Percentiles rank a stretch among this genome's conserved stretches.
Evolutionary conservation across 1,139 yeast species (phyloP).

Genomic region (Blastobotrys ciferrii): DNA sequence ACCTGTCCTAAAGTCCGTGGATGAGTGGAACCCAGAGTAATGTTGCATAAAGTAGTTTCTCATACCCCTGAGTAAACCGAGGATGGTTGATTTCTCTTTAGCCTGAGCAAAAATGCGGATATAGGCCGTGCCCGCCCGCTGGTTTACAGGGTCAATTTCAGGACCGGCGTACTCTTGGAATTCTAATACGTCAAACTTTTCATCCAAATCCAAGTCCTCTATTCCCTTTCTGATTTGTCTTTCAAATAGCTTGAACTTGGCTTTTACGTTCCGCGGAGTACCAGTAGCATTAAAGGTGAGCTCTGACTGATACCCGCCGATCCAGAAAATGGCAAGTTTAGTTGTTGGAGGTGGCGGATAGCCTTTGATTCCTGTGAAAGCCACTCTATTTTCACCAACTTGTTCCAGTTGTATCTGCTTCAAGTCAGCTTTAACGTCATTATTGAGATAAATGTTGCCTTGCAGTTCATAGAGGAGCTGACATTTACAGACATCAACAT

Average conservation of each 20-base stretch:
- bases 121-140: slow-evolving; percentile 8
- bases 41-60: slow-evolving; percentile 11
- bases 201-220: neutral
- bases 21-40: slow-evolving; percentile 7
- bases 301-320: slow-evolving; percentile 10
- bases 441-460: slow-evolving; percentile 26
- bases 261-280: slow-evolving; percentile 8
- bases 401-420: slow-evolving; percentile 1
- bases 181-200: slow-evolving; percentile 7
- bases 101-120: slow-evolving; percentile 10
- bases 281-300: slow-evolving; percentile 9
- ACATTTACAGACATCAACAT: slow-evolving; percentile 21
- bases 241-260: slow-evolving; percentile 8
- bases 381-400: slow-evolving; percentile 6
- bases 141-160: slow-evolving; percentile 6
- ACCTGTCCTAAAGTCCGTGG: slow-evolving; percentile 3
- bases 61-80: neutral
- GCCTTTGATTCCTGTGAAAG: slow-evolving; percentile 8
- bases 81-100: neutral
- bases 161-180: slow-evolving; percentile 10
- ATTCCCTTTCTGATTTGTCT: slow-evolving; percentile 1
- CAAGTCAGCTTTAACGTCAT: slow-evolving; percentile 11
- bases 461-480: slow-evolving; percentile 30
- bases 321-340: slow-evolving; percentile 11
- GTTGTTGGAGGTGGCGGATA: slow-evolving; percentile 12